phyloP scores from a whole-genome alignment of 1,139 yeast species.

The Saccharomycopsis phalli region DNA sequence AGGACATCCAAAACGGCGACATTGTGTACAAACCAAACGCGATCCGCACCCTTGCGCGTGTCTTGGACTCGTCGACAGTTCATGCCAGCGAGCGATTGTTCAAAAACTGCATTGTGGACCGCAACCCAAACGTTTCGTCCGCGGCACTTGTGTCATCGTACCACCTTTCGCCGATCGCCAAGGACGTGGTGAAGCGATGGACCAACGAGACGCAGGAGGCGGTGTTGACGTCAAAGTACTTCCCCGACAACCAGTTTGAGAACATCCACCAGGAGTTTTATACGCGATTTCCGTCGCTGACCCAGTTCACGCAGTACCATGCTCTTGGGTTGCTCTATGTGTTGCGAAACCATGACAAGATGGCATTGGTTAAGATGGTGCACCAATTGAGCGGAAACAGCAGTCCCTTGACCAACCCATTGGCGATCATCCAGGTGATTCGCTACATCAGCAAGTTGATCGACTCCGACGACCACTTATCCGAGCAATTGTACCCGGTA shows the following conservation, averaged over 20 bases:
- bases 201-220: constrained; percentile 91
- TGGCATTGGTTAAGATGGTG: constrained; percentile 88
- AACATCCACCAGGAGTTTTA: constrained; percentile 26
- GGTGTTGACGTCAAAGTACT: constrained; percentile 57
- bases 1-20: constrained; percentile 89
- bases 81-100: constrained; percentile 90
- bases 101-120: constrained; percentile 89
- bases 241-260: constrained; percentile 48
- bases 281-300: constrained; percentile 49
- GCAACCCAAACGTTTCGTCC: constrained; percentile 77
- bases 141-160: constrained; percentile 91
- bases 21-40: constrained; percentile 88
- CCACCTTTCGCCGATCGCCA: constrained; percentile 81
- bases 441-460: constrained; percentile 72
- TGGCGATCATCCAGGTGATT: constrained; percentile 79
- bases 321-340: constrained; percentile 87
- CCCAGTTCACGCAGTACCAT: constrained; percentile 88
- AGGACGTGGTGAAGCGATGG: constrained; percentile 88
- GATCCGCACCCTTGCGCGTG: constrained; percentile 81
- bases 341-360: constrained; percentile 82
- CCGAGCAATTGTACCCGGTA: constrained; percentile 49
- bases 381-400: constrained; percentile 58
- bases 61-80: constrained; percentile 85
- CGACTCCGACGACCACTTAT: constrained; percentile 37
- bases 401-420: constrained; percentile 56